Evolutionary conservation across 129 eudicot species (phyloP).

Genomic region (Logfia minima): DNA sequence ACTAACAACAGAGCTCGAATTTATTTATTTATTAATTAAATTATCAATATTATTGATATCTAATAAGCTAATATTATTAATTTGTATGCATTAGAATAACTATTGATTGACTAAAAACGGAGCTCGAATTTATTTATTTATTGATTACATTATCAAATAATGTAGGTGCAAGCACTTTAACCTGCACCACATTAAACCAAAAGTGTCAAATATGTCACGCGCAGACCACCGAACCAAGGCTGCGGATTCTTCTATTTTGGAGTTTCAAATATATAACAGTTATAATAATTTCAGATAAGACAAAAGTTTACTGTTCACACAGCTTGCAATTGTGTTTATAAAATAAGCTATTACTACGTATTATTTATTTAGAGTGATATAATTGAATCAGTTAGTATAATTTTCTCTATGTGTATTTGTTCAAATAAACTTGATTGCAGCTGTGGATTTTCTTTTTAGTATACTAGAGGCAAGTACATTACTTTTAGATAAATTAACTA

Average conservation of each 20-base stretch:
- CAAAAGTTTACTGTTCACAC: too few species aligned
- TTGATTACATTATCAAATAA: neutral
- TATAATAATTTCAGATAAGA: too few species aligned
- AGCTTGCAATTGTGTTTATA: too few species aligned
- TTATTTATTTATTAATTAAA: neutral
- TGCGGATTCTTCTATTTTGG: too few species aligned
- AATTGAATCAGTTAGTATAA: neutral
- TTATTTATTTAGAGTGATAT: neutral
- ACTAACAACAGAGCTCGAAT: conserved; percentile 2
- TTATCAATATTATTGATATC: neutral
- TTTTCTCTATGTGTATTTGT: neutral
- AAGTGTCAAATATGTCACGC: too few species aligned
- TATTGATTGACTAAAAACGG: conserved; percentile 10
- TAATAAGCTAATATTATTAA: neutral
- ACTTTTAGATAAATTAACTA: neutral
- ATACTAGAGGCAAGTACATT: neutral
- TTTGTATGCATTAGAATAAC: neutral
- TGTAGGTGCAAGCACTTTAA: too few species aligned
- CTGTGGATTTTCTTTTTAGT: neutral
- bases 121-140: neutral
- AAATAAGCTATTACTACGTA: neutral
- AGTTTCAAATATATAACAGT: too few species aligned
- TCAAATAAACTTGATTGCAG: neutral
- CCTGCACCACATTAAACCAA: too few species aligned
- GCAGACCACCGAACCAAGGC: too few species aligned